Conservation (phyloP, 208 protist species). For the Porcisia deanei region DNA sequence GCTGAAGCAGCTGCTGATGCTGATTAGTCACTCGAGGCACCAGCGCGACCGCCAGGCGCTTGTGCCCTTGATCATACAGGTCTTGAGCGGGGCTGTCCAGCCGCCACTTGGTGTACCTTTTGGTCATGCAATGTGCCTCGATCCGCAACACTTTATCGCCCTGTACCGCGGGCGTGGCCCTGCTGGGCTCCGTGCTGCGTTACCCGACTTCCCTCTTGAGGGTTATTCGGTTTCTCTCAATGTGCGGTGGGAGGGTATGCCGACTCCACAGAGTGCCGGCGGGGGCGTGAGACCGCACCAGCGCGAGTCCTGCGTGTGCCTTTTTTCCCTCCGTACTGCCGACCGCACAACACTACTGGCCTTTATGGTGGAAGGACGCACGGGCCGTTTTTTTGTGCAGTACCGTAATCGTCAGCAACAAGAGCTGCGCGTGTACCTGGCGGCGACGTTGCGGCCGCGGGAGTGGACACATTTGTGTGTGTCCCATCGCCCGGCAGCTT, state of each 20-base stretch:
- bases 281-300: neutral
- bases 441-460: constrained; percentile 21
- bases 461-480: constrained; percentile 27
- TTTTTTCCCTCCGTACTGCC: constrained; percentile 32
- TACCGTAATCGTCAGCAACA: constrained; percentile 36
- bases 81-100: constrained; percentile 54
- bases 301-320: constrained; percentile 13
- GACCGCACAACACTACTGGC: constrained; percentile 32
- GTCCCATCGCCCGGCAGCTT: constrained; percentile 25
- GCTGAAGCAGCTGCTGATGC: constrained; percentile 73
- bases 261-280: neutral
- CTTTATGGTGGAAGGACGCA: constrained; percentile 30
- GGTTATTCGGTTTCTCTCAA: constrained; percentile 79
- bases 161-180: constrained; percentile 41
- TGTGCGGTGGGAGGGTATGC: constrained; percentile 52
- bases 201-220: constrained; percentile 62
- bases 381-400: constrained; percentile 28
- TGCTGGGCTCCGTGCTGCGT: constrained; percentile 51
- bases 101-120: neutral
- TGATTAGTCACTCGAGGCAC: constrained; percentile 46
- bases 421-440: constrained; percentile 21
- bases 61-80: constrained; percentile 49
- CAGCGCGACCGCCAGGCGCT: constrained; percentile 37
- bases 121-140: neutral
- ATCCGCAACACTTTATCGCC: constrained; percentile 31